Evolutionary conservation across 2,329 filamentous ascomycete species (phyloP).

Genomic region (Drechslera avenae): DNA sequence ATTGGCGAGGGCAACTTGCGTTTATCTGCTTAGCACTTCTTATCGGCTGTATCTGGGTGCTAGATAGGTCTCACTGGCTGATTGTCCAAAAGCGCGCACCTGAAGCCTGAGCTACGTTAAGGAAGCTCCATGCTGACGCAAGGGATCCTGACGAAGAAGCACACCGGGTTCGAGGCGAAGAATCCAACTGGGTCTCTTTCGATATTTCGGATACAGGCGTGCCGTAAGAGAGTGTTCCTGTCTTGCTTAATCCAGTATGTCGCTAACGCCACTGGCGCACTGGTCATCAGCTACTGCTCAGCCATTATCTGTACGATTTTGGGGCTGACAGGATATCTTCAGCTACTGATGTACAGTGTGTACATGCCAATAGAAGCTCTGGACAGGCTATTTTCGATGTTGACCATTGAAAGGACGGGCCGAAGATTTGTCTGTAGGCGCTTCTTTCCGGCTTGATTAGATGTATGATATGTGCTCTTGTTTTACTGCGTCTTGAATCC

Average conservation of each 20-base stretch:
- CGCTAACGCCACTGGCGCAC: constrained; percentile 28
- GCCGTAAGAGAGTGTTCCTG: constrained; percentile 29
- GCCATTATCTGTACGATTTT: constrained; percentile 33
- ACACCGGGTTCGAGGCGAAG: too few species aligned
- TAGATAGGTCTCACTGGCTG: too few species aligned
- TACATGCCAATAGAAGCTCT: constrained; percentile 33
- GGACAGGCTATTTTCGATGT: constrained; percentile 27
- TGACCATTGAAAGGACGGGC: constrained; percentile 7
- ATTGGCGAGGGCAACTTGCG: too few species aligned
- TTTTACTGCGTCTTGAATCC: too few species aligned
- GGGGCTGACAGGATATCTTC: constrained; percentile 25
- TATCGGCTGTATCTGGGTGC: too few species aligned
- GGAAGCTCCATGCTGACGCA: too few species aligned
- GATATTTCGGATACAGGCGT: constrained; percentile 25
- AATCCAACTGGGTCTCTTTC: constrained; percentile 21
- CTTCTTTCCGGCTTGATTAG: constrained; percentile 30
- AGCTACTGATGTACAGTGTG: constrained; percentile 33
- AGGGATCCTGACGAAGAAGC: too few species aligned
- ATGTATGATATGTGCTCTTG: constrained; percentile 20
- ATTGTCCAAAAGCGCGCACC: too few species aligned
- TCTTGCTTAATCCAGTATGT: constrained; percentile 32
- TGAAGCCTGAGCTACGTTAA: too few species aligned
- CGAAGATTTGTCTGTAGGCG: constrained; percentile 26
- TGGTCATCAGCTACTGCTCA: constrained; percentile 35
- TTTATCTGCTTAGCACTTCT: too few species aligned